Conservation (phyloP, 768 basidiomycete genomes). For the Leucosporidium creatinivorum region DNA sequence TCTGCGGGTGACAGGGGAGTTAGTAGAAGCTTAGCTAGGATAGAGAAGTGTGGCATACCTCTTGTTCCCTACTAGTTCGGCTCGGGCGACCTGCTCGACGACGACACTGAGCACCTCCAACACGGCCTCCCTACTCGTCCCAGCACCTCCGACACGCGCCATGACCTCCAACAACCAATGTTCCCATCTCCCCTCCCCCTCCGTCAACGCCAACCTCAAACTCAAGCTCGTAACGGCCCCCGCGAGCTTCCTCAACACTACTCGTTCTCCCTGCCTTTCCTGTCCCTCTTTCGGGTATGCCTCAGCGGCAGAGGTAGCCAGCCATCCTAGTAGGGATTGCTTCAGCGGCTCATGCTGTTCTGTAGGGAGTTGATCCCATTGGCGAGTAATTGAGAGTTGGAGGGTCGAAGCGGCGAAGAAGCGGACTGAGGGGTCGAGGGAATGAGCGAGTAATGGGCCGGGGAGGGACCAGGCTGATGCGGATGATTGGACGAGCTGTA, state of each 20-base stretch:
- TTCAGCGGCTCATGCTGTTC: slow-evolving; percentile 7
- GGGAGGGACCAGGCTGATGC: slow-evolving; percentile 14
- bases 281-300: slow-evolving; percentile 9
- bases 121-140: slow-evolving; percentile 16
- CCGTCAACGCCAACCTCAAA: neutral
- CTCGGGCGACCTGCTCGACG: slow-evolving; percentile 33
- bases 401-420: slow-evolving; percentile 29
- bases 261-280: neutral
- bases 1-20: slow-evolving; percentile 2
- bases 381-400: slow-evolving; percentile 10
- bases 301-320: slow-evolving; percentile 2
- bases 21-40: neutral
- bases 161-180: slow-evolving; percentile 29
- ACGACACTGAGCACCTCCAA: slow-evolving; percentile 31
- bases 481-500: slow-evolving; percentile 9
- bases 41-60: slow-evolving; percentile 8
- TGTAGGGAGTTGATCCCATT: slow-evolving; percentile 5
- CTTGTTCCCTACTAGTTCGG: slow-evolving; percentile 33
- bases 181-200: slow-evolving; percentile 6
- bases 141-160: slow-evolving; percentile 11
- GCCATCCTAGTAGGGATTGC: slow-evolving; percentile 15
- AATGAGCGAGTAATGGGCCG: slow-evolving; percentile 12
- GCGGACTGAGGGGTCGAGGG: slow-evolving; percentile 11
- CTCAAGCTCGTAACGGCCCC: neutral
- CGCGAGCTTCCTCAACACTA: neutral